Evolutionary conservation across 2,329 filamentous ascomycete species (phyloP), one percentile per base, ranked within the genome.

Genomic region (Fusarium sororula): DNA sequence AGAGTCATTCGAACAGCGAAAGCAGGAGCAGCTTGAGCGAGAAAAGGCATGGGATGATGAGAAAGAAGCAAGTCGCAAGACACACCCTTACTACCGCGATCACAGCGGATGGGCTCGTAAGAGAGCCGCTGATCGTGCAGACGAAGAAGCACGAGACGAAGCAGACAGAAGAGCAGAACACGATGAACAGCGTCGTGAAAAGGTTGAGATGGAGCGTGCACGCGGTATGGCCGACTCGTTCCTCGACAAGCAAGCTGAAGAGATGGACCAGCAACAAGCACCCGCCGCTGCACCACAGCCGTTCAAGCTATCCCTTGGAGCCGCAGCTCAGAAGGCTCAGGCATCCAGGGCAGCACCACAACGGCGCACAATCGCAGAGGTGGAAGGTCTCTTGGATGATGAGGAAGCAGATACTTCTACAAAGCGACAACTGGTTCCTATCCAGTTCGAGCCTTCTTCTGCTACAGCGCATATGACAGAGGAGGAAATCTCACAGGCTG

Each of bases 331-430:
- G 81, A 94, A 87, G 76, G 87, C 87, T 0, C 88, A 90, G 56
- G 88, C 88, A 1, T 88, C 89, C 66, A 85, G 87, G 45, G 84
- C 84, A 2, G 87, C 87, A 20, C 85, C 89, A 0, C 87, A 89
- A 66, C 90, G 94, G 68, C 92, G 95, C 69, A 97, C 94, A 1
- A 92, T 97, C 70, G 95, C 95, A 64, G 96, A 99, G 80, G 94
- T 99, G 63, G 96, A 98, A 85, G 94, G 94, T 38, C 87, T 99
- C 2, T 87, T 99, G 74, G 96, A 98, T 84, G 95, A 98, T 82
- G 96, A 98, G 82, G 96, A 98, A 80, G 93, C 96, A 72, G 90
- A 93, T 56, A 85, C 87, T 56, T 88, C 89, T 28, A 89, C 90
- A 10, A 94, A 92, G 82, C 90, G 94, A 13, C 92, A 92, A 66